Conservation (phyloP, 495 filamentous ascomycete species). For the Chaetomium tenue region DNA sequence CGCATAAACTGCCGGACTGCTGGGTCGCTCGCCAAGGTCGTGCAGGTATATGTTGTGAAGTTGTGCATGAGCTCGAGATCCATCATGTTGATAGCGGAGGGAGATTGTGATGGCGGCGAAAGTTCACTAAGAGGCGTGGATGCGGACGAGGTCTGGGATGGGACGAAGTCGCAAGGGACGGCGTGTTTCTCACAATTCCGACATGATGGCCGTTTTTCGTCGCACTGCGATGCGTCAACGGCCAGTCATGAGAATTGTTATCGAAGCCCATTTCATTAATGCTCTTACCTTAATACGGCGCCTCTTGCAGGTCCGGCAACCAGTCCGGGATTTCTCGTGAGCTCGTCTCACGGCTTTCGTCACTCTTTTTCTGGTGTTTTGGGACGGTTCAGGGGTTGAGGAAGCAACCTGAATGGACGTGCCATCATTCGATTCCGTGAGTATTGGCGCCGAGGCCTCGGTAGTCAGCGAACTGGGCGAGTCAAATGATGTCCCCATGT, state of each 20-base stretch:
- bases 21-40: slow-evolving; percentile 7
- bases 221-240: background rate
- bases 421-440: background rate
- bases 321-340: slow-evolving; percentile 10
- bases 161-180: slow-evolving; percentile 2
- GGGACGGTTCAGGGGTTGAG: background rate
- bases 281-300: slow-evolving; percentile 11
- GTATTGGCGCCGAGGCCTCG: background rate
- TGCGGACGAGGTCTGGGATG: background rate
- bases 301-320: slow-evolving; percentile 8
- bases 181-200: slow-evolving; percentile 10
- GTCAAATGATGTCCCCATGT: background rate
- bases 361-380: background rate
- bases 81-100: slow-evolving; percentile 4
- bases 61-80: slow-evolving; percentile 15
- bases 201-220: slow-evolving; percentile 10
- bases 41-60: slow-evolving; percentile 9
- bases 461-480: background rate
- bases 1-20: slow-evolving; percentile 12
- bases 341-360: background rate
- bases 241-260: background rate
- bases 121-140: background rate
- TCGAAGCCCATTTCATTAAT: background rate
- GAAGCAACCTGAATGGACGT: background rate
- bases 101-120: background rate